Percentiles rank a stretch among this genome's conserved stretches.
These are phyloP conservation scores for Sicyos edulis DNA, from an alignment of 306 rosid species.

Conservation along the genomic window DNA sequence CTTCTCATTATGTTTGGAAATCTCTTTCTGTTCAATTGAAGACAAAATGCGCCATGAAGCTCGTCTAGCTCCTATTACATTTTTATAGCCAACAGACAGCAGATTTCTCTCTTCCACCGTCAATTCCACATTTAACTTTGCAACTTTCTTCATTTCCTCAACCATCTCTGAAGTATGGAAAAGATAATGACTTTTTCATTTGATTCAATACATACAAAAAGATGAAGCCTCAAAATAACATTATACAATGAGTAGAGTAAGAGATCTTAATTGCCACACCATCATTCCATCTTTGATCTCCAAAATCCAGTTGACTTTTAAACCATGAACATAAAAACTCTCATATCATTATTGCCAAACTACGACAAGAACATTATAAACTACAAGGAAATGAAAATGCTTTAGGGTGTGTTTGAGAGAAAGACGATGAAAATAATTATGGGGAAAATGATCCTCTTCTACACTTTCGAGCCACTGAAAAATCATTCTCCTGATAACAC, in stretches of 20 bases:
- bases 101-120: slow-evolving; percentile 37
- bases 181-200: background rate
- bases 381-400: no score
- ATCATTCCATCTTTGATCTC: slow-evolving; percentile 6
- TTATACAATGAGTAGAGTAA: background rate
- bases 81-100: slow-evolving; percentile 41
- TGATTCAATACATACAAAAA: background rate
- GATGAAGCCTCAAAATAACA: background rate
- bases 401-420: no score
- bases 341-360: background rate
- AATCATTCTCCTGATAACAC: no score
- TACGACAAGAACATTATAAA: background rate
- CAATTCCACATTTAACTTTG: slow-evolving; percentile 40
- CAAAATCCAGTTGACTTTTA: background rate
- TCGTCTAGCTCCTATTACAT: slow-evolving; percentile 40
- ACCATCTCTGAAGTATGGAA: slow-evolving; percentile 34
- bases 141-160: slow-evolving; percentile 40
- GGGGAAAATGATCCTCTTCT: no score
- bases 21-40: slow-evolving; percentile 44
- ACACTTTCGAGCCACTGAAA: no score
- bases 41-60: slow-evolving; percentile 42
- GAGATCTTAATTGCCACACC: background rate
- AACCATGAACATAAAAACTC: background rate
- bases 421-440: no score
- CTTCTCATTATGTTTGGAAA: slow-evolving; percentile 30